Percentiles rank a stretch among this genome's conserved stretches.
Evolutionary conservation across 257 asterid species (phyloP).

Genomic region (Knoxia roxburghii): DNA sequence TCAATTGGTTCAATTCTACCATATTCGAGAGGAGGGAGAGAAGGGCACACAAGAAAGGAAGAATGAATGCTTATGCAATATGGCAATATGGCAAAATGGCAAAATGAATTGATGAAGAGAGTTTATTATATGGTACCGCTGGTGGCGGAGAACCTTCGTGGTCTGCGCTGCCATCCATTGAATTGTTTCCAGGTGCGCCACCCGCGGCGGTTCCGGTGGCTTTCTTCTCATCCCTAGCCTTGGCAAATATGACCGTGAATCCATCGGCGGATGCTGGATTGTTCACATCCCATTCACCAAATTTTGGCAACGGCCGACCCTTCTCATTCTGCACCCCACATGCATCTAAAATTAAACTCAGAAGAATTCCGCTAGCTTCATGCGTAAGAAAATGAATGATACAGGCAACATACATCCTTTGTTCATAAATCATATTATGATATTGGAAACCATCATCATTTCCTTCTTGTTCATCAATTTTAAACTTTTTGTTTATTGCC

Average conservation of each 20-base stretch:
- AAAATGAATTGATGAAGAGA: too few species aligned
- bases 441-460: too few species aligned
- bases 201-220: constrained; percentile 20
- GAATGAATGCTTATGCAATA: too few species aligned
- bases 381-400: too few species aligned
- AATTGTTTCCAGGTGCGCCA: constrained; percentile 7
- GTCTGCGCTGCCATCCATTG: not conserved
- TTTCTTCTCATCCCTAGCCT: constrained; percentile 49
- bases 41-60: not conserved
- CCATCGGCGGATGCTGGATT: constrained; percentile 51
- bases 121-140: constrained; percentile 10
- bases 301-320: constrained; percentile 44
- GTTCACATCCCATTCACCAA: constrained; percentile 49
- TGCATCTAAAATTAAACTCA: too few species aligned
- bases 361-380: too few species aligned
- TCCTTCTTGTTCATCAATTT: too few species aligned
- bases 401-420: too few species aligned
- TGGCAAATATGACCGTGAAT: constrained; percentile 42
- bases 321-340: constrained; percentile 20
- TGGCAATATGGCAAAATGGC: too few species aligned
- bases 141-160: constrained; percentile 4
- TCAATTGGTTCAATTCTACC: too few species aligned
- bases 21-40: not conserved
- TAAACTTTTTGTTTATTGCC: too few species aligned
- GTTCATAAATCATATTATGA: too few species aligned